These are phyloP conservation scores for Pyracantha coccinea DNA, from an alignment of 331 rosid species.

Conservation along the genomic window DNA sequence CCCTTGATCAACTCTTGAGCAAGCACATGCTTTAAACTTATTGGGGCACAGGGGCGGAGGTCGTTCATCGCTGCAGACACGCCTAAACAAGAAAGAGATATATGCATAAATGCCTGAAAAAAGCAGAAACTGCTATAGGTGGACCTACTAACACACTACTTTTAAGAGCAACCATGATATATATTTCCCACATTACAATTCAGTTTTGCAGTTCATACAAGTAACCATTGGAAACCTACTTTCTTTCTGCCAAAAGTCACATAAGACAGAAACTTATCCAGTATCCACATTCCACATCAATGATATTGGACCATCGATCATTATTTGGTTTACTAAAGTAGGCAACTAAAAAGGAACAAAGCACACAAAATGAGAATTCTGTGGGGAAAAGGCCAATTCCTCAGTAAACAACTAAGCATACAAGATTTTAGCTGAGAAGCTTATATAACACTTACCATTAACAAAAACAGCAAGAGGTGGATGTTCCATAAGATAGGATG, in stretches of 20 bases:
- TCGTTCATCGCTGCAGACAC: constrained; percentile 96
- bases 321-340: neutral
- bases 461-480: constrained; percentile 99
- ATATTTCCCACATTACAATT: neutral
- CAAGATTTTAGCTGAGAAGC: constrained; percentile 13
- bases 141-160: neutral
- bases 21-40: constrained; percentile 75
- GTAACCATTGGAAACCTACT: neutral
- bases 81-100: constrained; percentile 48
- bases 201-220: neutral
- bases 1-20: constrained; percentile 85
- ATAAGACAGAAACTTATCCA: neutral
- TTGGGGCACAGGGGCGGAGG: constrained; percentile 92
- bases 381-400: neutral
- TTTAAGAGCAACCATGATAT: neutral
- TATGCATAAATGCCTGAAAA: neutral
- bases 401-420: neutral
- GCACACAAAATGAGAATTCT: neutral
- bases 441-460: constrained; percentile 52
- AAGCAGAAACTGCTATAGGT: neutral
- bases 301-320: neutral
- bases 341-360: neutral
- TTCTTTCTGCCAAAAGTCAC: neutral
- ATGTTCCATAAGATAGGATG: constrained; percentile 92
- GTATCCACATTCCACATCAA: neutral